Conservation (phyloP, 108 stramenopile genomes). For the Fistulifera solaris region DNA sequence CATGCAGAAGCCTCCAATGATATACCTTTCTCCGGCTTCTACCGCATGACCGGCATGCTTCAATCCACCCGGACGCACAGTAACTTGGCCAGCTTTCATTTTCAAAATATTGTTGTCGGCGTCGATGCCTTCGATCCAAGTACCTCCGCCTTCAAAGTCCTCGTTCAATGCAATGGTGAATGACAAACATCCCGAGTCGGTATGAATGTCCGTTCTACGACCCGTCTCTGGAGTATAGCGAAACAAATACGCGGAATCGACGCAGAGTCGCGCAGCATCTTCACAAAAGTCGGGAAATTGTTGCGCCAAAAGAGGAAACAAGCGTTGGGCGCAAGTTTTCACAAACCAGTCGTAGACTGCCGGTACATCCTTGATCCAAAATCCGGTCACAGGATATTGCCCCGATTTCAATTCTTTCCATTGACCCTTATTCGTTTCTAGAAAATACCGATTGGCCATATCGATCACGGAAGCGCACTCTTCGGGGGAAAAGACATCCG, state of each 20-base stretch:
- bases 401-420: slow-evolving; percentile 30
- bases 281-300: slow-evolving; percentile 32
- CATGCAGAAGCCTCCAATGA: slow-evolving; percentile 55
- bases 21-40: slow-evolving; percentile 31
- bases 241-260: slow-evolving; percentile 44
- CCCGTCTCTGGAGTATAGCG: slow-evolving; percentile 43
- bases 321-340: slow-evolving; percentile 16
- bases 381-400: slow-evolving; percentile 41
- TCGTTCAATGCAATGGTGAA: slow-evolving; percentile 43
- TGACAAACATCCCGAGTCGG: slow-evolving; percentile 40
- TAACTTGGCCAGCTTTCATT: slow-evolving; percentile 39
- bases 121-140: slow-evolving; percentile 35
- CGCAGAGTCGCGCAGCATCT: slow-evolving; percentile 18
- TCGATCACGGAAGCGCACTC: slow-evolving; percentile 33
- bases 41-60: slow-evolving; percentile 46
- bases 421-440: slow-evolving; percentile 1
- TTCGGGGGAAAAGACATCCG: slow-evolving; percentile 30
- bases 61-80: slow-evolving; percentile 45
- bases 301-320: slow-evolving; percentile 37
- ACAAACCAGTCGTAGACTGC: slow-evolving; percentile 40
- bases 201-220: slow-evolving; percentile 44
- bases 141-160: slow-evolving; percentile 44
- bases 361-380: slow-evolving; percentile 43
- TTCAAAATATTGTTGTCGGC: slow-evolving; percentile 9
- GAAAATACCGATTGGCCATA: slow-evolving; percentile 32